Percentiles rank a stretch among this genome's conserved stretches.
These are phyloP conservation scores for Trypanosoma mega DNA, from an alignment of 208 protist species.

Conservation along the genomic window DNA sequence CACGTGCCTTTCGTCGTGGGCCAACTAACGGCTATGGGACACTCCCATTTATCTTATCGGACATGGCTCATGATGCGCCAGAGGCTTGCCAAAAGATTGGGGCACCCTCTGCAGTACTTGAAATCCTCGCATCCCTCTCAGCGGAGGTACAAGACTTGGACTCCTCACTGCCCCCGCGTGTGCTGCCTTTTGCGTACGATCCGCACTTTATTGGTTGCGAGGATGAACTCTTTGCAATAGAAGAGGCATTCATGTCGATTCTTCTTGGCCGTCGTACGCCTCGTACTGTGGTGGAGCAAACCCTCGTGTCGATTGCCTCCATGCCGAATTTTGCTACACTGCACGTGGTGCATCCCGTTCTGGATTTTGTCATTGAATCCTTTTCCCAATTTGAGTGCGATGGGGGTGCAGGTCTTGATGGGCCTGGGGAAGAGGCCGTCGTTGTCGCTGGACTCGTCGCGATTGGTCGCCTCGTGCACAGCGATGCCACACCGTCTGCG, in stretches of 20 bases:
- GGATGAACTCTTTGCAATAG: constrained; percentile 52
- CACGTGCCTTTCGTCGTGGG: constrained; percentile 8
- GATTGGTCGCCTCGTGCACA: constrained; percentile 38
- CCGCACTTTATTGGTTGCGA: constrained; percentile 35
- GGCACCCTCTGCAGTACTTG: not conserved
- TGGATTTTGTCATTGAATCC: constrained; percentile 44
- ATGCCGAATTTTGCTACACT: constrained; percentile 45
- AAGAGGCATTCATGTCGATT: constrained; percentile 41
- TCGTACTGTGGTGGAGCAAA: constrained; percentile 47
- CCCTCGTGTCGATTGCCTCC: constrained; percentile 51
- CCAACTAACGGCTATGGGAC: constrained; percentile 16
- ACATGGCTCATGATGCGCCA: constrained; percentile 22
- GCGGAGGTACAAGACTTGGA: constrained; percentile 3
- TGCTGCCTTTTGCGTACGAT: constrained; percentile 48
- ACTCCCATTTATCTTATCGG: constrained; percentile 33
- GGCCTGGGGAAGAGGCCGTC: constrained; percentile 31
- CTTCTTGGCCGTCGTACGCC: constrained; percentile 21
- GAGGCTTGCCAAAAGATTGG: constrained; percentile 14
- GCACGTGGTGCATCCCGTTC: constrained; percentile 50
- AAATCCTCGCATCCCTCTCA: not conserved
- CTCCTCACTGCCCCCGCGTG: too few species aligned
- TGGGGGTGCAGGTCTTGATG: not conserved
- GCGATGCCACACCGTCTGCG: constrained; percentile 19
- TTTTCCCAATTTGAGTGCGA: constrained; percentile 18
- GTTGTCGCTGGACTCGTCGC: constrained; percentile 48